Evolutionary conservation across 164 flowering plant species (phyloP), one percentile per base, ranked within the genome.

Genomic region (Hamamelis virginiana): DNA sequence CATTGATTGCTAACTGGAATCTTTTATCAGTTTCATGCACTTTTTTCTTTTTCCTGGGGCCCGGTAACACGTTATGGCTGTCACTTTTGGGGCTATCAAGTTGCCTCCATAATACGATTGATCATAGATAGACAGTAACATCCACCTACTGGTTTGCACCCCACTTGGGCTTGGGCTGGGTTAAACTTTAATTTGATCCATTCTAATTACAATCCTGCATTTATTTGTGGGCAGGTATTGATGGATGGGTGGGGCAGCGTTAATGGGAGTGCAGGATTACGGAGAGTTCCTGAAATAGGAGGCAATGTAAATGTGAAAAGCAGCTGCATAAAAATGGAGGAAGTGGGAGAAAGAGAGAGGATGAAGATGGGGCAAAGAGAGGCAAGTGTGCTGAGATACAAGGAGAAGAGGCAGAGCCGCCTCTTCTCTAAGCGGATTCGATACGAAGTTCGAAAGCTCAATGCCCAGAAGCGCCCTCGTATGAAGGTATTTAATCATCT

Each of bases 401-500:
- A 87, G 78, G 91, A 88, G 78, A 91, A 91, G 79, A 82, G 93
- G 80, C 93, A 81, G 26, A 88, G 68, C 76, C 78, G 97, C 75
- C 90, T 91, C 68, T 91, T 89, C 79, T 69, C 92, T 1, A 89
- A 89, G 79, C 74, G 83, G n/a, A 89, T 89, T 51, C 76, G 97
- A 15, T 91, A 91, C 59, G 79, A 91, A 76, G 97, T 91, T 21
- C 73, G 97, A 6, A 89, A 89, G 75, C 80, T 89, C 58, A 91
- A 91, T 64, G 97, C 97, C 0, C 91, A 91, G 76, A 91, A 89
- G 52, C 91, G 94, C 57, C 97, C 94, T 1, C 83, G 97, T 0
- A 68, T 91, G 62, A 91, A 91, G 94, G 97, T 88, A 71, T 13
- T 16, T n/a, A n/a, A 25, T 45, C 61, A 38, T 21, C 25, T 33